Conservation (phyloP, 768 basidiomycete species). For the Podaxis pistillaris region DNA sequence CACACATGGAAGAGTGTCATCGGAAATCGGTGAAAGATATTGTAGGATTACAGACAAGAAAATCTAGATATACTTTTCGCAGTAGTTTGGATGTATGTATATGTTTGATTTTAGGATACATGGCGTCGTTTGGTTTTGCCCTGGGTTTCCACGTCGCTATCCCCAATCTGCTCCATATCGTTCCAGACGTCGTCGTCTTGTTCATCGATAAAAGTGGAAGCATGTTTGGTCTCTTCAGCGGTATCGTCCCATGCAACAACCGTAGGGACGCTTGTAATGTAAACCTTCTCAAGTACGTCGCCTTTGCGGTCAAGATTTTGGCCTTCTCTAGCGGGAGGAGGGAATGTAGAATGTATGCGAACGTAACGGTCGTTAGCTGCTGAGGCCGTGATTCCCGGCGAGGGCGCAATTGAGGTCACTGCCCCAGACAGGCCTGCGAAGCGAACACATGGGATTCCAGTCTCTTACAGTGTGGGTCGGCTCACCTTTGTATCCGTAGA, state of each 20-base stretch:
- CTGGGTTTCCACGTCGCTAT: conserved; percentile 13
- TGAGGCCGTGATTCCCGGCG: conserved; percentile 55
- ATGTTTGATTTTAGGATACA: neutral
- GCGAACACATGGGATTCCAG: neutral
- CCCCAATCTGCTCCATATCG: conserved; percentile 52
- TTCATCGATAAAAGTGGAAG: conserved; percentile 46
- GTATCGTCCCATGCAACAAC: conserved; percentile 58
- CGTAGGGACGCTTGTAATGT: conserved; percentile 61
- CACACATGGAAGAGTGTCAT: conserved; percentile 87
- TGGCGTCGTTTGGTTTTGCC: conserved; percentile 16
- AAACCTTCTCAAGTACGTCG: conserved; percentile 59
- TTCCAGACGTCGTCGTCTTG: conserved; percentile 71
- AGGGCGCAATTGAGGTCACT: conserved; percentile 59
- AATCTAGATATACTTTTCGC: neutral
- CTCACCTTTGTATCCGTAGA: conserved; percentile 69
- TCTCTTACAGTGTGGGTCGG: neutral
- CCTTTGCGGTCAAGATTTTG: conserved; percentile 58
- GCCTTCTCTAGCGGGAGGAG: conserved; percentile 47
- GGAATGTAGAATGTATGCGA: conserved; percentile 62
- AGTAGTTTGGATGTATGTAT: neutral
- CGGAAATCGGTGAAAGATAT: conserved; percentile 37
- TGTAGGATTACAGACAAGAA: neutral
- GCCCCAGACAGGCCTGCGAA: conserved; percentile 68
- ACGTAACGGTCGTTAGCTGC: conserved; percentile 67
- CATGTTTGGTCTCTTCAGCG: conserved; percentile 21